Percentiles rank a stretch among this genome's conserved stretches.
Evolutionary conservation across 148 eudicot species (phyloP).

Genomic region (Dysphania ambrosioides): DNA sequence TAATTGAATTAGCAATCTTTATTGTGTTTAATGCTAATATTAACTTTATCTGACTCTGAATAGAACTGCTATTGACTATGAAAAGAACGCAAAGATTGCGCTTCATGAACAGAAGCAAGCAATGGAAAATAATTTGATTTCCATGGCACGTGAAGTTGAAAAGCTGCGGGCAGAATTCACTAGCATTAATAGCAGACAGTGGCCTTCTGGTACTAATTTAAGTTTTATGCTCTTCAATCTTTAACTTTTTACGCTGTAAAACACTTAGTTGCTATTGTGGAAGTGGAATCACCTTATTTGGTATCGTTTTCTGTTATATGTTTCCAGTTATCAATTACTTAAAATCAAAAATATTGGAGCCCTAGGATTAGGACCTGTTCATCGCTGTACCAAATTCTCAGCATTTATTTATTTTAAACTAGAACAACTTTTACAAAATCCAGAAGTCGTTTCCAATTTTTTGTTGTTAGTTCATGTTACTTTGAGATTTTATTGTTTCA

Average conservation of each 20-base stretch:
- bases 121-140: conserved; percentile 86
- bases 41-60: conserved; percentile 9
- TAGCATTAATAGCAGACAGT: conserved; percentile 54
- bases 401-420: too few relatives aligned
- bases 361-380: too few relatives aligned
- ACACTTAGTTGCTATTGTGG: not conserved
- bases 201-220: conserved; percentile 63
- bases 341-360: too few relatives aligned
- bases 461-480: too few relatives aligned
- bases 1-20: too few relatives aligned
- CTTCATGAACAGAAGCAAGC: conserved; percentile 81
- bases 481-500: too few relatives aligned
- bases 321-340: not conserved
- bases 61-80: conserved; percentile 81
- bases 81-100: conserved; percentile 82
- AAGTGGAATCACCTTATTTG: not conserved
- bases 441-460: too few relatives aligned
- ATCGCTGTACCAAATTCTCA: too few relatives aligned
- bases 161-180: conserved; percentile 76
- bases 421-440: too few relatives aligned
- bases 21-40: conserved; percentile 4
- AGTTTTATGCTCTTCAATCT: not conserved
- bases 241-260: too few relatives aligned
- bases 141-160: conserved; percentile 95
- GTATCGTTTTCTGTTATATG: not conserved